Evolutionary conservation across 139 green algal genomes (phyloP).

Genomic region (Chlamydomonas sphaeroides): DNA sequence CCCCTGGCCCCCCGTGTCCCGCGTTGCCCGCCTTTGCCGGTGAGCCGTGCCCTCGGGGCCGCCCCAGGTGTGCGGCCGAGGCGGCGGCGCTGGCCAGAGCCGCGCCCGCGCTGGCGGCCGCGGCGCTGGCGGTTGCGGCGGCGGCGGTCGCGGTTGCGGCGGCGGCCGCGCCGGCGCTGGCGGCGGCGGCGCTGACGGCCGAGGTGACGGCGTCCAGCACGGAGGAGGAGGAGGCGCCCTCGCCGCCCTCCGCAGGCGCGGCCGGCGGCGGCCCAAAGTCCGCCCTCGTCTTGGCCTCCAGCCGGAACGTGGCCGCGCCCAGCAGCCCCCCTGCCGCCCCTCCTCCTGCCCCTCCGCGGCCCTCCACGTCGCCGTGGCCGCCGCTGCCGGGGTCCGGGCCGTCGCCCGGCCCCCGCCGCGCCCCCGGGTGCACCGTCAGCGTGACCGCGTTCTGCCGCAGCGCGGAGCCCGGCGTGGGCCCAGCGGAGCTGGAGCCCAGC

Average conservation of each 20-base stretch:
- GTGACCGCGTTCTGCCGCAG: no score
- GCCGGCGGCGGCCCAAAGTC: not conserved
- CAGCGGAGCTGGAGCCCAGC: no score
- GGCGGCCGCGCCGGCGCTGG: no score
- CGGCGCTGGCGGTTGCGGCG: slow-evolving; percentile 4
- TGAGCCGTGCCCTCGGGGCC: not conserved
- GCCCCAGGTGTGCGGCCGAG: slow-evolving; percentile 3
- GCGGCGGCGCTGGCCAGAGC: not conserved
- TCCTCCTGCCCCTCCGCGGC: not conserved
- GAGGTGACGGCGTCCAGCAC: no score
- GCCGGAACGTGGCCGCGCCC: not conserved
- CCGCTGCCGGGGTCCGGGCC: not conserved
- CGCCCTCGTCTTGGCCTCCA: slow-evolving; percentile 2
- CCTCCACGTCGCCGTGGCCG: not conserved
- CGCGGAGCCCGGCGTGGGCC: no score
- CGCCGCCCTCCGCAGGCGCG: no score
- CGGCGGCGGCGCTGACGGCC: no score
- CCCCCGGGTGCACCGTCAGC: not conserved
- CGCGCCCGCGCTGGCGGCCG: not conserved
- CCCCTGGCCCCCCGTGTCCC: no score
- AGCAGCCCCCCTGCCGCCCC: no score
- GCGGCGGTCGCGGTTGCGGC: not conserved
- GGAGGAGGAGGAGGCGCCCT: no score
- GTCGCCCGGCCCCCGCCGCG: not conserved
- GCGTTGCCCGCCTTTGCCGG: no score